These are phyloP conservation scores for Skeletonema grethae DNA, from an alignment of 108 stramenopile genomes.

Conservation along the genomic window DNA sequence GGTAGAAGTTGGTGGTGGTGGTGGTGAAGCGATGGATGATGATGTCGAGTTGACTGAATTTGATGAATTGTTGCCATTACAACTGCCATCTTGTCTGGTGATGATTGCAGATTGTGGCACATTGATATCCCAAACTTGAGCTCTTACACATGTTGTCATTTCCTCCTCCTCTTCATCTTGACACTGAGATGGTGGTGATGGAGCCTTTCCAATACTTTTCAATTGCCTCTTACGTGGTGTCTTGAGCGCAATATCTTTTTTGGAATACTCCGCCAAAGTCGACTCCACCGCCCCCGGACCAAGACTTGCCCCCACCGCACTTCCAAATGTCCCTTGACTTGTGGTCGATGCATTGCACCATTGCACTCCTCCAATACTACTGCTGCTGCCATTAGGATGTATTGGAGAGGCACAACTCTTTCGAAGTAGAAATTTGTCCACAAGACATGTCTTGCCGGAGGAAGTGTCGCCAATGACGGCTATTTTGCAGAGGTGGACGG, in stretches of 20 bases:
- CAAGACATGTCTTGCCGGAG: slow-evolving; percentile 21
- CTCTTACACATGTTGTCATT: slow-evolving; percentile 16
- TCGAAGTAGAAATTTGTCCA: slow-evolving; percentile 25
- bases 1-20: neutral
- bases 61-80: neutral
- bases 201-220: neutral
- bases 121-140: slow-evolving; percentile 36
- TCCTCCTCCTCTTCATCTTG: neutral
- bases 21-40: slow-evolving; percentile 5
- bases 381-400: neutral
- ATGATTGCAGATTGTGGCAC: neutral
- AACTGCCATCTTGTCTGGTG: neutral
- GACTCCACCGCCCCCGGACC: no score
- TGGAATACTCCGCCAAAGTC: slow-evolving; percentile 27
- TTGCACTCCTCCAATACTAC: neutral
- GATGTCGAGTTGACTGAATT: neutral
- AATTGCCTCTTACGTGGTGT: neutral
- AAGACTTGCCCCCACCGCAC: neutral
- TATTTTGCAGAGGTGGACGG: slow-evolving; percentile 23
- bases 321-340: neutral
- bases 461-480: slow-evolving; percentile 19
- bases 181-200: neutral
- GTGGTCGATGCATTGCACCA: slow-evolving; percentile 4
- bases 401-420: neutral
- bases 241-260: slow-evolving; percentile 23